Base-by-base conservation (phyloP, 1,284 basidiomycete genomes). In the Sporisorium exsertum region DNA sequence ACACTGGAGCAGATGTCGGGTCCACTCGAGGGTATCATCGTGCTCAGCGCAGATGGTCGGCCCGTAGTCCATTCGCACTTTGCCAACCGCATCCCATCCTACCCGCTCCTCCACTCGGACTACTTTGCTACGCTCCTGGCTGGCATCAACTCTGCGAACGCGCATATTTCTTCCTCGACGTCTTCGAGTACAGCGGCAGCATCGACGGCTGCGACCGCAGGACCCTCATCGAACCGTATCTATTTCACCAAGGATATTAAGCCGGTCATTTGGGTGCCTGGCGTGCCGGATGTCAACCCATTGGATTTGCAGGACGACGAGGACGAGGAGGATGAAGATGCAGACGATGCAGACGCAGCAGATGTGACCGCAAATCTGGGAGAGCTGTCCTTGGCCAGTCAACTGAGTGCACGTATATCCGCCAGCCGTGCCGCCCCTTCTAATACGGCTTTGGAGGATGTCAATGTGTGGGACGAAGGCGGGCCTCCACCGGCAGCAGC, bases 21-120 rank as follows among this genome's bases (percentile, higher is more conserved):
- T 8, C 47, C 57, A 47, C 42, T 97, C 85, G 94, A 97, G 87
- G 94, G 94, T 13, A 88, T 97, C 71, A 95, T 97, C 82, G 91
- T 96, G 71, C 88, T 96, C 60, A 94, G 95, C 86, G 88, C 89
- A 64, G 89, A 90, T 75, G 92, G 93, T 91, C 92, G 91, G 59
- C 92, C 94, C 37, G 92, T 97, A 73, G 93, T 96, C 72, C 93
- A 95, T 84, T 94, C 94, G 37, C 93, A 93, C 57, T 97, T 97
- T 87, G 91, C 92, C 64, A 90, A 91, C 22, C 90, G 90, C 55
- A 89, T 92, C 12, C 87, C 92, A 0, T 90, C 92, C 0, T 95
- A 94, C 84, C 92, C 94, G 1, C 88, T 94, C 12, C 87, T 95
- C 8, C 93, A 95, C 85, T 91, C 94, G 74, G 94, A 95, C 84